Base-by-base conservation (phyloP, 805 yeast species). In the Kodamaea hsintzibuensis region DNA sequence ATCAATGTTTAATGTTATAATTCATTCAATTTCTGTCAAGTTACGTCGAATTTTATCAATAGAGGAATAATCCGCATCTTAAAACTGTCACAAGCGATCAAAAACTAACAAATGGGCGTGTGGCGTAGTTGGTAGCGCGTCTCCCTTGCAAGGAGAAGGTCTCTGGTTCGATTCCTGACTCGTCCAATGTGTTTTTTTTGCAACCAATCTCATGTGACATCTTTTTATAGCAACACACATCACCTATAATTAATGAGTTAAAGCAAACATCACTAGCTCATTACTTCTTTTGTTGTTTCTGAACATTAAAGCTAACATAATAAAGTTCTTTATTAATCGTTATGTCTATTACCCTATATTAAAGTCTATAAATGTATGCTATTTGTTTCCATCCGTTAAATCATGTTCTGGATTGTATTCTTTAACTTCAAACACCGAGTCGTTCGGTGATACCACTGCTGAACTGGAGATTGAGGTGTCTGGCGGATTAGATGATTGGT, bases 91-190 rank as follows among this genome's bases (percentile, higher is more conserved):
- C 6, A 6, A 4, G 25, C 6, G 25, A 3, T 22, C 25, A 6
- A 49, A 42, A 49, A 47, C 14, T 37, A 44, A 37, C 19, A 39
- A 27, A 12, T 16, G 86, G 88, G 88, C 87, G 85, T 81, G 85
- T 83, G 85, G 88, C 87, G 87, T 81, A 83, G 88, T 82, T 83
- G 88, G 88, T 83, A 83, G 87, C 86, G 87, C 88, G 87, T 78
- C 77, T 78, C 84, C 88, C 84, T 83, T 82, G 88, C 88, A 83
- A 80, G 88, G 81, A 76, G 78, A 79, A 84, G 88, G 88, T 82
- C 88, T 80, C 75, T 78, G 87, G 88, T 84, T 84, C 88, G 86
- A 83, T 71, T 83, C 88, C 88, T 79, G 82, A 80, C 85, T 81
- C 85, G 87, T 83, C 88, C 87, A 83, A 55, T 56, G 47, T 54